These are phyloP conservation scores for Nicotiana knightiana DNA, from an alignment of 257 asterid species.

Conservation along the genomic window DNA sequence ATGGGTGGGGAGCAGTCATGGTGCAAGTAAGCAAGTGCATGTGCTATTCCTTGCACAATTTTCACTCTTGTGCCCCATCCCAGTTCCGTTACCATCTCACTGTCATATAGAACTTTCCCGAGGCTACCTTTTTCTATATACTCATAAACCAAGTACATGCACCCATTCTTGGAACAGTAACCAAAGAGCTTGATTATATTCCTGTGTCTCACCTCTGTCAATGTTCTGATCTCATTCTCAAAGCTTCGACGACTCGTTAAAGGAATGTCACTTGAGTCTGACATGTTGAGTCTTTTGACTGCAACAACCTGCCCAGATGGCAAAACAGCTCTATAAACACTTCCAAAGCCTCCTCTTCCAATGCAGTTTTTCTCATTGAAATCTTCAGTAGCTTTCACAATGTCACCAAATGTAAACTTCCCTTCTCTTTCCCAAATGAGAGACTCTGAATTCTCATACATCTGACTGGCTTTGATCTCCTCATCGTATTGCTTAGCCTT, in stretches of 20 bases:
- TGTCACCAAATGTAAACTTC: conserved; percentile 63
- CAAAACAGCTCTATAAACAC: conserved; percentile 64
- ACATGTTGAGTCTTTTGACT: conserved; percentile 59
- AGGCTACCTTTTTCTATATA: conserved; percentile 77
- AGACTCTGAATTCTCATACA: conserved; percentile 34
- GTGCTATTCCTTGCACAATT: conserved; percentile 76
- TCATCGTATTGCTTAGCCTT: conserved; percentile 30
- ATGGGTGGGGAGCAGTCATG: conserved; percentile 81
- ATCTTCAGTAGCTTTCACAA: conserved; percentile 63
- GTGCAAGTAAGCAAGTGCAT: conserved; percentile 94
- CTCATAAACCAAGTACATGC: conserved; percentile 87
- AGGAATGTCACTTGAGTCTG: conserved; percentile 57
- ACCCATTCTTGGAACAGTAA: conserved; percentile 60
- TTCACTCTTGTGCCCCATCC: conserved; percentile 62
- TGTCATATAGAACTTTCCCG: conserved; percentile 41
- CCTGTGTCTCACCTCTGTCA: conserved; percentile 86
- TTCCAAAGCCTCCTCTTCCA: conserved; percentile 89
- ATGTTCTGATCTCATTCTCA: conserved; percentile 72
- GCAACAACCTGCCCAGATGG: conserved; percentile 58
- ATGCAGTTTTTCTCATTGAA: conserved; percentile 59
- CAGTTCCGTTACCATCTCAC: conserved; percentile 45
- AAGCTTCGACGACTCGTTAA: conserved; percentile 40
- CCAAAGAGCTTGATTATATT: conserved; percentile 86
- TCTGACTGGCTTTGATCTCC: conserved; percentile 30
- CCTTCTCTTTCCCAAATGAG: conserved; percentile 76